A percentile compares a stretch with the other conserved stretches of the same genome.
These are phyloP conservation scores for Phialophora tarda DNA, from an alignment of 2,329 filamentous ascomycete genomes.

Conservation along the genomic window DNA sequence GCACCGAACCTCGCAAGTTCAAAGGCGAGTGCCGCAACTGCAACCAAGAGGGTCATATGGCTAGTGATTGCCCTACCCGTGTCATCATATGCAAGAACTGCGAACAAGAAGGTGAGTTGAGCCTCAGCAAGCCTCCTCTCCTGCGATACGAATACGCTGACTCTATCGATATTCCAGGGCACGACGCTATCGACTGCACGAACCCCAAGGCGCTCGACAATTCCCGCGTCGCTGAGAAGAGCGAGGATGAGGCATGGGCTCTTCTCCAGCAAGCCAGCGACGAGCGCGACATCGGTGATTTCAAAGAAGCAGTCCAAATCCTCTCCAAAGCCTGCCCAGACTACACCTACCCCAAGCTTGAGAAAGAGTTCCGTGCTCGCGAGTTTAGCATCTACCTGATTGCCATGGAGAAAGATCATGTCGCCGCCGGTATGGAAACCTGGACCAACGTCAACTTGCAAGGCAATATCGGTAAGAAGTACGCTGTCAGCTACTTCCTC, in stretches of 20 bases:
- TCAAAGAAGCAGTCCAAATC: slow-evolving; percentile 57
- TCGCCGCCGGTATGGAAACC: slow-evolving; percentile 41
- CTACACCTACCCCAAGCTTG: slow-evolving; percentile 56
- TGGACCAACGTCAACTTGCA: slow-evolving; percentile 60
- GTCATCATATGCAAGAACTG: slow-evolving; percentile 56
- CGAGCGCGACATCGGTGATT: slow-evolving; percentile 57
- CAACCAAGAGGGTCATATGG: slow-evolving; percentile 52
- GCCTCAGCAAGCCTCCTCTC: too few relatives aligned
- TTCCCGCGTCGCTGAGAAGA: slow-evolving; percentile 53
- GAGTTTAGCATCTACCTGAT: slow-evolving; percentile 58
- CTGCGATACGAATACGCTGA: background rate
- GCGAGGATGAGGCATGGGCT: slow-evolving; percentile 58
- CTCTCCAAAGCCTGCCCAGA: slow-evolving; percentile 57
- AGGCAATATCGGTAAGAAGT: slow-evolving; percentile 59
- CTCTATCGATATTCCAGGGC: slow-evolving; percentile 44
- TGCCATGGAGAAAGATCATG: slow-evolving; percentile 52
- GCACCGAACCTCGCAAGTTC: slow-evolving; percentile 54
- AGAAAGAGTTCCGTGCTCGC: slow-evolving; percentile 57
- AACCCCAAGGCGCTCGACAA: slow-evolving; percentile 53
- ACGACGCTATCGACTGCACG: slow-evolving; percentile 53
- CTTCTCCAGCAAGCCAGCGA: slow-evolving; percentile 56
- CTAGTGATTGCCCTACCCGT: slow-evolving; percentile 52
- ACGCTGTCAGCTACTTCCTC: slow-evolving; percentile 57
- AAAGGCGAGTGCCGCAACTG: slow-evolving; percentile 55
- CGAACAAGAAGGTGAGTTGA: slow-evolving; percentile 49